phyloP scores from a whole-genome alignment of 2,329 filamentous ascomycete species.

The Scortechinia acanthostroma region DNA sequence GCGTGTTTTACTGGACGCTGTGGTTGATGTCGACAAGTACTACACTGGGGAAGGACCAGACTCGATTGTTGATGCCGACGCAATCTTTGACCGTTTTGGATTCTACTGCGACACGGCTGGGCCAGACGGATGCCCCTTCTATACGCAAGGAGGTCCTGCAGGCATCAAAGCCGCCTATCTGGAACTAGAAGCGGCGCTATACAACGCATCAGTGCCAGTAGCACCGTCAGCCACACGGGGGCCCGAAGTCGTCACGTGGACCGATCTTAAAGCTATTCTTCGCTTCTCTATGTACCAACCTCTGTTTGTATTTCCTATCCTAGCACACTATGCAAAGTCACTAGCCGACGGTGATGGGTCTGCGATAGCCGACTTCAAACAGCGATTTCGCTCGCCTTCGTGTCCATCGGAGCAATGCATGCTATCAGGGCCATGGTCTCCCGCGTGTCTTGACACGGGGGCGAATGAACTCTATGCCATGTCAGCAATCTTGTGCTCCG shows the following conservation, averaged over 20 bases:
- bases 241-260: constrained; percentile 23
- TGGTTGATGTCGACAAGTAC: constrained; percentile 23
- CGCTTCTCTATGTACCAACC: constrained; percentile 21
- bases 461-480: neutral
- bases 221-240: constrained; percentile 15
- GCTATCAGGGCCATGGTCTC: neutral
- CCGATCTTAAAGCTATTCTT: constrained; percentile 17
- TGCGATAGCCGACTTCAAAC: constrained; percentile 18
- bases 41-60: constrained; percentile 14
- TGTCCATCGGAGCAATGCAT: constrained; percentile 12
- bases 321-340: constrained; percentile 5
- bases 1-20: constrained; percentile 20
- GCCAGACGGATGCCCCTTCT: constrained; percentile 16
- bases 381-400: constrained; percentile 10
- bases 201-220: constrained; percentile 17
- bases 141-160: constrained; percentile 12
- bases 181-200: constrained; percentile 6
- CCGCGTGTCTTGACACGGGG: neutral
- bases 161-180: constrained; percentile 12
- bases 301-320: neutral
- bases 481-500: neutral
- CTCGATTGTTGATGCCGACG: constrained; percentile 19
- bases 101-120: constrained; percentile 19
- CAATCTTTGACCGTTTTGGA: constrained; percentile 20
- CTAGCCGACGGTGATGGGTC: constrained; percentile 14